Base-by-base conservation (phyloP, 2,329 filamentous ascomycete species). In the Xylaria sp. region DNA sequence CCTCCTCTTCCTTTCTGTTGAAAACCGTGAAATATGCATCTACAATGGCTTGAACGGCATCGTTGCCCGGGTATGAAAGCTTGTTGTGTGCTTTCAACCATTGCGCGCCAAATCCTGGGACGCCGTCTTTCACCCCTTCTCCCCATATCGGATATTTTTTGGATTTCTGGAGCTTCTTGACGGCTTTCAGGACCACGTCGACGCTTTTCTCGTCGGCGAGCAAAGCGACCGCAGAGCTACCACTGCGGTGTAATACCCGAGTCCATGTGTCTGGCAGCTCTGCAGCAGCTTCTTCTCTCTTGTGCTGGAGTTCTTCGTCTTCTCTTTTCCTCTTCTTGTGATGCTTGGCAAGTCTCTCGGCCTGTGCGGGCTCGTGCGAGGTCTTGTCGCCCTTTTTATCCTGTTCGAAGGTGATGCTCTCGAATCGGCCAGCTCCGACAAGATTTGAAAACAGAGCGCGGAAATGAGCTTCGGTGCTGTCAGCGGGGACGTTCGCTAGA, bases 21-120 rank as follows among this genome's bases (percentile, higher is more conserved):
- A 94, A 98, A n/a, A 89, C 85, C 26, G 88, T 87, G 86, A 98
- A 97, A 83, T 94, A 98, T 42, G 90, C 89, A 77, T 97, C 94
- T 28, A 97, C 91, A 4, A 89, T 87, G 46, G 85, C 82, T 76
- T 97, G 90, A n/a, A 97, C 85, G 23, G 84, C 81, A 13, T 83
- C 81, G 49, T 87, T 88, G 66, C 90, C 84, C 0, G 94, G 93
- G 76, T 92, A 96, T 9, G 87, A 87, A 11, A 95, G 83, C 48
- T 86, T 84, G 72, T 93, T 87, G 80, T 97, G 94, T 4, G 86
- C 80, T 62, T 92, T 88, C 73, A 87, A 77, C 85, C 83, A 88
- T 51, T 78, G 78, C 23, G 81, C 81, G 4, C 91, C 92, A 6
- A 94, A 81, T 0, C 82, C 73, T 0, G 90, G 84, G 0, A 88